Evolutionary conservation across 2,329 filamentous ascomycete species (phyloP).

Genomic region (Dryadomyces sulphureus): DNA sequence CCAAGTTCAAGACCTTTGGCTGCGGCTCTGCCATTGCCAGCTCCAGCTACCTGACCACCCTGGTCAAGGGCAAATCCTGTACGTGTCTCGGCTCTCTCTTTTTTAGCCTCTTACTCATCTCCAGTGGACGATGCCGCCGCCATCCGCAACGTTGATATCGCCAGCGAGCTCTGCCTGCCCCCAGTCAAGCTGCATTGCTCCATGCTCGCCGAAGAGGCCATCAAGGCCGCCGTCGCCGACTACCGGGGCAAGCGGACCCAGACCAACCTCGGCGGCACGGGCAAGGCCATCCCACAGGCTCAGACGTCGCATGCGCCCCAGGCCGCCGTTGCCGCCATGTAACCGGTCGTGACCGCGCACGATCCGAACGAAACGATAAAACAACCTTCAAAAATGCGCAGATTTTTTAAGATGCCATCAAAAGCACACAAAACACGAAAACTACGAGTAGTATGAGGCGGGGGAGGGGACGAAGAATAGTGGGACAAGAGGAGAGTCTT

Average conservation of each 20-base stretch:
- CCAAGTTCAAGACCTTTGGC: constrained; percentile 97
- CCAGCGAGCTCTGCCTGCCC: constrained; percentile 82
- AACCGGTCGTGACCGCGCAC: background rate
- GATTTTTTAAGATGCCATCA: background rate
- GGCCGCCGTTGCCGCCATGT: constrained; percentile 6
- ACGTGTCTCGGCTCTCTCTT: background rate
- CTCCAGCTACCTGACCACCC: constrained; percentile 73
- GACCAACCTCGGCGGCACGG: constrained; percentile 67
- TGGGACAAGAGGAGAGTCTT: background rate
- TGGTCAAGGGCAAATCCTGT: constrained; percentile 81
- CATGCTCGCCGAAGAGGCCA: constrained; percentile 84
- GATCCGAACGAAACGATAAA: background rate
- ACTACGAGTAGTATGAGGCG: background rate
- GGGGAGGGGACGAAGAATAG: background rate
- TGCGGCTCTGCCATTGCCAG: constrained; percentile 91
- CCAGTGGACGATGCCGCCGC: constrained; percentile 76
- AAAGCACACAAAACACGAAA: background rate
- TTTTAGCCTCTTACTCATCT: background rate
- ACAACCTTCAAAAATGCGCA: too few species aligned
- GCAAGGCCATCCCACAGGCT: constrained; percentile 10
- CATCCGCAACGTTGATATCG: constrained; percentile 96
- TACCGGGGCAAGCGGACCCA: constrained; percentile 86
- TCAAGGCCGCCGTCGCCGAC: constrained; percentile 81
- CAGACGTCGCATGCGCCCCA: constrained; percentile 4
- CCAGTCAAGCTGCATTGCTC: constrained; percentile 87